phyloP scores from a whole-genome alignment of 2,329 filamentous ascomycete species.

The Zymoseptoria pseudotritici region DNA sequence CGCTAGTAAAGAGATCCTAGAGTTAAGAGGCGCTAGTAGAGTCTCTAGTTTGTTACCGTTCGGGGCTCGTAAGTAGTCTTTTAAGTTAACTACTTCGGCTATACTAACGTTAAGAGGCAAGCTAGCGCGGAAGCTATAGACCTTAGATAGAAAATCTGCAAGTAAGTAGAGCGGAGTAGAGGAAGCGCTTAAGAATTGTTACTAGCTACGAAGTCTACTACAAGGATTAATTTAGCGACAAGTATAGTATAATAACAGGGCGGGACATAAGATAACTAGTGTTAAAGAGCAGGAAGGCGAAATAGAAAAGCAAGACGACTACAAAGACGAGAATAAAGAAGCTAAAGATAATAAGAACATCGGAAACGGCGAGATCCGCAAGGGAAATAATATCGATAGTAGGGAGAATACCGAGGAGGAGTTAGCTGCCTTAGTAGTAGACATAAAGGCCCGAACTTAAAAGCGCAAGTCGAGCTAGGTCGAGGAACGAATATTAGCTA shows the following conservation, averaged over 20 bases:
- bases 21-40: not conserved
- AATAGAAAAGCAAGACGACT: not conserved
- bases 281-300: not conserved
- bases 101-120: not conserved
- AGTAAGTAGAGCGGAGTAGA: not conserved
- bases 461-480: not conserved
- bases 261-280: not conserved
- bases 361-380: not conserved
- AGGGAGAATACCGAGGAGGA: not conserved
- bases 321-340: not conserved
- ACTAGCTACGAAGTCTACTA: not conserved
- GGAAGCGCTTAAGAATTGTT: not conserved
- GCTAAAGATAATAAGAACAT: not conserved
- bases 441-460: not conserved
- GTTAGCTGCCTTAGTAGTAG: not conserved
- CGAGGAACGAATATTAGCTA: not conserved
- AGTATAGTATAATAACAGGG: not conserved
- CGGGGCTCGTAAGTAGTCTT: not conserved
- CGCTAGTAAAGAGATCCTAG: not conserved
- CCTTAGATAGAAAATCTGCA: not conserved
- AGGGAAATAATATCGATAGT: not conserved
- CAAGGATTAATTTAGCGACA: not conserved
- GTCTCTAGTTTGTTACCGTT: not conserved
- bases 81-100: not conserved
- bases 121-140: not conserved